phyloP scores from a whole-genome alignment of 1,139 yeast genomes.

The Geotrichum bryndzae region DNA sequence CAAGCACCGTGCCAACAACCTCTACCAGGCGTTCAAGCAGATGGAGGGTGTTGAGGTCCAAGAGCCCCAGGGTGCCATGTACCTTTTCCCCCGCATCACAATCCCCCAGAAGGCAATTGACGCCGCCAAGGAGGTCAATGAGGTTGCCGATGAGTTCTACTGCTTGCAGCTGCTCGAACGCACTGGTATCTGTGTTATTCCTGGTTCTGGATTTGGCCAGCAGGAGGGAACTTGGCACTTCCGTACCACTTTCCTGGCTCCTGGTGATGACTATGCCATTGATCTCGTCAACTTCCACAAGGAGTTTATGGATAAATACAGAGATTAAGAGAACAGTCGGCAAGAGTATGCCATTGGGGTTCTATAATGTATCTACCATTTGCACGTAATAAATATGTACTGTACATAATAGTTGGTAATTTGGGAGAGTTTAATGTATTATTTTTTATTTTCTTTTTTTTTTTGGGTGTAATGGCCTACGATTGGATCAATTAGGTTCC shows the following conservation, averaged over 20 bases:
- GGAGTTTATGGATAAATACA: slow-evolving; percentile 56
- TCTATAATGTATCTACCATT: too few relatives aligned
- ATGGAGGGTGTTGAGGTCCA: slow-evolving; percentile 83
- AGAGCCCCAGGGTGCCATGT: slow-evolving; percentile 96
- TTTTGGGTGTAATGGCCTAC: background rate
- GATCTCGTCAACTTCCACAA: slow-evolving; percentile 73
- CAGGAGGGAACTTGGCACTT: slow-evolving; percentile 80
- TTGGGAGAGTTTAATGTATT: too few relatives aligned
- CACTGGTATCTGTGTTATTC: slow-evolving; percentile 97
- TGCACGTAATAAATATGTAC: too few relatives aligned
- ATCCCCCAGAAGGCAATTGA: slow-evolving; percentile 58
- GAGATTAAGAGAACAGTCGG: slow-evolving; percentile 17
- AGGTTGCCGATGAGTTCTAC: slow-evolving; percentile 74
- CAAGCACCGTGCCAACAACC: slow-evolving; percentile 52
- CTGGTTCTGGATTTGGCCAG: slow-evolving; percentile 97
- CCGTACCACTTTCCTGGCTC: slow-evolving; percentile 93
- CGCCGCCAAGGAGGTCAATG: slow-evolving; percentile 51
- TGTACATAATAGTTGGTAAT: too few relatives aligned
- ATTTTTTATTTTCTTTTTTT: background rate
- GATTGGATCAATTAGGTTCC: too few relatives aligned
- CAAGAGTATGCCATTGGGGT: too few relatives aligned
- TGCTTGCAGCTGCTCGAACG: slow-evolving; percentile 72
- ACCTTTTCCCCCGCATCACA: slow-evolving; percentile 74
- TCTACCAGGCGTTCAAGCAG: slow-evolving; percentile 62
- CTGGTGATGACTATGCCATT: slow-evolving; percentile 83